These are phyloP conservation scores for Auxenochlorella protothecoides DNA, from an alignment of 139 green algal genomes.

Conservation along the genomic window DNA sequence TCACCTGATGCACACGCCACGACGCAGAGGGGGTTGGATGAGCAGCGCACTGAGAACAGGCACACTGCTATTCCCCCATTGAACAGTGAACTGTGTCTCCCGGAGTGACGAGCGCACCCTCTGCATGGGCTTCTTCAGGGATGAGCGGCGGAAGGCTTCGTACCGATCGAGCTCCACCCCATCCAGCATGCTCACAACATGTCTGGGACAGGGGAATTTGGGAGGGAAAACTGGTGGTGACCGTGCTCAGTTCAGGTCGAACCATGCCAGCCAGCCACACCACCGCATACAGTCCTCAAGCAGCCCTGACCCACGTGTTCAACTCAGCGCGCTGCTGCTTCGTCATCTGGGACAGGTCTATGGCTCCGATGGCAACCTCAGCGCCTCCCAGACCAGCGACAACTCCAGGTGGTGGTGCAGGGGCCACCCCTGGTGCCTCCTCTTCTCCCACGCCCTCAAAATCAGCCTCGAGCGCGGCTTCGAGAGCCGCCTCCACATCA, in stretches of 20 bases:
- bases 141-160: slow-evolving; percentile 52
- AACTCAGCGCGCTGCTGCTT: not conserved
- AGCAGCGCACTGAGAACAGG: not conserved
- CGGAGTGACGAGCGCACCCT: slow-evolving; percentile 4
- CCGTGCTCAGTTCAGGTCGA: not conserved
- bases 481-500: slow-evolving; percentile 16
- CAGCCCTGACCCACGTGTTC: not conserved
- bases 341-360: not conserved
- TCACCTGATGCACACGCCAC: slow-evolving; percentile 20
- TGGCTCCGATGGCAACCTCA: not conserved
- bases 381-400: not conserved
- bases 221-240: not conserved
- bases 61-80: not conserved
- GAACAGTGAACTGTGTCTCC: too few species aligned
- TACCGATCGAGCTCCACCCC: slow-evolving; percentile 59
- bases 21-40: not conserved
- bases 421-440: not conserved
- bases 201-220: slow-evolving; percentile 9
- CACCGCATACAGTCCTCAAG: not conserved
- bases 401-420: not conserved
- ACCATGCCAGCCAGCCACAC: not conserved
- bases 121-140: slow-evolving; percentile 38
- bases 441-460: slow-evolving; percentile 4
- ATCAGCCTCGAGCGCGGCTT: slow-evolving; percentile 11
- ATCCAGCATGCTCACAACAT: slow-evolving; percentile 44